Evolutionary conservation across 2,329 filamentous ascomycete genomes (phyloP).

Genomic region (Penicillium sumatraense): DNA sequence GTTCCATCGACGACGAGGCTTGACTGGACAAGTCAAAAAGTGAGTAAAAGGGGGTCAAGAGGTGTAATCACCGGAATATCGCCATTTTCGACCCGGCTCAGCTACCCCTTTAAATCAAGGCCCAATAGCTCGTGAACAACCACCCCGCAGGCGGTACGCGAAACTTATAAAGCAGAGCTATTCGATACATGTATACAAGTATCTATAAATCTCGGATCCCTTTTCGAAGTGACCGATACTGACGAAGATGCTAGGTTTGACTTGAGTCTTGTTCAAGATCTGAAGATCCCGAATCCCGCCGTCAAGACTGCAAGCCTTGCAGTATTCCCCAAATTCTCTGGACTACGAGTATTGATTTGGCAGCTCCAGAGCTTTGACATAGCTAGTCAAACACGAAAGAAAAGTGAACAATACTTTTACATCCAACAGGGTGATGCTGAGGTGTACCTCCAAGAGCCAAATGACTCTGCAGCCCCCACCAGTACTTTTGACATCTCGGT

Average conservation of each 20-base stretch:
- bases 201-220: too few relatives aligned
- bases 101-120: not conserved
- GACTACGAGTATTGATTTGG: not conserved
- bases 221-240: not conserved
- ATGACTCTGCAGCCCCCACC: not conserved
- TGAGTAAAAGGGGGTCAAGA: not conserved
- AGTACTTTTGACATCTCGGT: constrained; percentile 3
- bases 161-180: constrained; percentile 4
- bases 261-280: not conserved
- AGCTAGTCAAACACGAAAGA: not conserved
- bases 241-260: not conserved
- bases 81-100: not conserved
- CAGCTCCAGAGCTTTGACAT: not conserved
- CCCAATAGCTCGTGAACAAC: not conserved
- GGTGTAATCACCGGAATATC: too few relatives aligned
- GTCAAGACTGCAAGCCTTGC: not conserved
- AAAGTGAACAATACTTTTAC: not conserved
- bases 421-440: not conserved
- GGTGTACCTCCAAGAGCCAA: not conserved
- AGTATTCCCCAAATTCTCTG: not conserved
- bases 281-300: not conserved
- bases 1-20: not conserved
- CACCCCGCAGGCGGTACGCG: constrained; percentile 16
- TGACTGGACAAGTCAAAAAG: not conserved
- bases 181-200: not conserved